phyloP scores from a whole-genome alignment of 2,329 filamentous ascomycete species.

The Hortaea werneckii region DNA sequence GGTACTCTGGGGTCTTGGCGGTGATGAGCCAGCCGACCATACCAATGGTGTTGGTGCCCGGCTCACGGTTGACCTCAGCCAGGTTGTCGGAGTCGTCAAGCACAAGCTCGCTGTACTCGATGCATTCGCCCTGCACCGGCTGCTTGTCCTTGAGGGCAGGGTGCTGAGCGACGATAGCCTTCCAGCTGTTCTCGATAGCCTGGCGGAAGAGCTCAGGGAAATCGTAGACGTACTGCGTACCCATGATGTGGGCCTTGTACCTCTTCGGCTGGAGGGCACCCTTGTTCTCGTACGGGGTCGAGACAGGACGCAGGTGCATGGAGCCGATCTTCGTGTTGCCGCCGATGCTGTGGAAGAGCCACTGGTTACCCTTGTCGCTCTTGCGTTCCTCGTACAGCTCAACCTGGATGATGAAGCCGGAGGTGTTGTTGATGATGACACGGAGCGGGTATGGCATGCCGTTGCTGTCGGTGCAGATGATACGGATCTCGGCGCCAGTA shows the following conservation, averaged over 20 bases:
- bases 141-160: slow-evolving; percentile 67
- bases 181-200: slow-evolving; percentile 92
- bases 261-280: slow-evolving; percentile 97
- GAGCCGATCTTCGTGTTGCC: slow-evolving; percentile 90
- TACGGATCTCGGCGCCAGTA: slow-evolving; percentile 93
- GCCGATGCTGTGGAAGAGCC: slow-evolving; percentile 97
- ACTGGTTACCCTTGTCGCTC: slow-evolving; percentile 86
- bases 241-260: slow-evolving; percentile 99
- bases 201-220: slow-evolving; percentile 99
- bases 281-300: slow-evolving; percentile 92
- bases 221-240: slow-evolving; percentile 98
- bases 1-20: slow-evolving; percentile 91
- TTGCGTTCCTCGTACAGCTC: slow-evolving; percentile 97
- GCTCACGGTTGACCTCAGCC: slow-evolving; percentile 85
- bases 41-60: slow-evolving; percentile 88
- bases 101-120: slow-evolving; percentile 87
- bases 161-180: slow-evolving; percentile 62
- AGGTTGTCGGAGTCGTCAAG: slow-evolving; percentile 89
- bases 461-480: slow-evolving; percentile 86
- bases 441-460: slow-evolving; percentile 83
- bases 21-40: slow-evolving; percentile 99
- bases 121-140: slow-evolving; percentile 78
- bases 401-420: slow-evolving; percentile 92
- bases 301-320: slow-evolving; percentile 87
- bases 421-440: slow-evolving; percentile 96